Evolutionary conservation across 306 rosid species (phyloP).

Genomic region (Cucumis melo): DNA sequence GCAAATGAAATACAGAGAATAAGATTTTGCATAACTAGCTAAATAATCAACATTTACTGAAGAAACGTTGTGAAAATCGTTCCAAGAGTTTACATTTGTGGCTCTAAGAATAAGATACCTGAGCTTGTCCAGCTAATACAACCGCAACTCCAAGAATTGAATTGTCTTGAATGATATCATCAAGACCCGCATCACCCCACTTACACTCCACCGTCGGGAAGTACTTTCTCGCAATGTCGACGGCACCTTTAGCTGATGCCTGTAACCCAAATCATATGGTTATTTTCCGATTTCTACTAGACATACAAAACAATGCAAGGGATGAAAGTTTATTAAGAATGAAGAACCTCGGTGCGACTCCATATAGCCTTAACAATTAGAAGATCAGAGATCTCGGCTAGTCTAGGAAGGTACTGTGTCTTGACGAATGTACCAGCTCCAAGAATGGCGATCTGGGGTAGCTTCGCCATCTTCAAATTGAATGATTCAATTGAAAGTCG

Average conservation of each 20-base stretch:
- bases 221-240: conserved; percentile 43
- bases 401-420: conserved; percentile 76
- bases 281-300: background rate
- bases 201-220: conserved; percentile 47
- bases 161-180: conserved; percentile 44
- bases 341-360: conserved; percentile 68
- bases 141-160: conserved; percentile 75
- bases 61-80: background rate
- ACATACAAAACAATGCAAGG: background rate
- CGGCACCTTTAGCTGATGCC: conserved; percentile 64
- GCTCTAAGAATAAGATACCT: conserved; percentile 27
- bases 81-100: too few relatives aligned
- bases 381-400: conserved; percentile 66
- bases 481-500: background rate
- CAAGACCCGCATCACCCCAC: conserved; percentile 67
- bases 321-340: background rate
- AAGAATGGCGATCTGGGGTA: conserved; percentile 52
- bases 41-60: background rate
- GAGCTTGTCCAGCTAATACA: conserved; percentile 83
- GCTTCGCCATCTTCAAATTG: conserved; percentile 27
- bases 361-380: conserved; percentile 61
- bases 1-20: background rate
- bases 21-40: background rate
- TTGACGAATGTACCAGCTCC: conserved; percentile 86
- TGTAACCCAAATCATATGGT: background rate